These are phyloP conservation scores for Phaeosphaeriaceae sp. DNA, from an alignment of 2,329 filamentous ascomycete genomes.

Conservation along the genomic window DNA sequence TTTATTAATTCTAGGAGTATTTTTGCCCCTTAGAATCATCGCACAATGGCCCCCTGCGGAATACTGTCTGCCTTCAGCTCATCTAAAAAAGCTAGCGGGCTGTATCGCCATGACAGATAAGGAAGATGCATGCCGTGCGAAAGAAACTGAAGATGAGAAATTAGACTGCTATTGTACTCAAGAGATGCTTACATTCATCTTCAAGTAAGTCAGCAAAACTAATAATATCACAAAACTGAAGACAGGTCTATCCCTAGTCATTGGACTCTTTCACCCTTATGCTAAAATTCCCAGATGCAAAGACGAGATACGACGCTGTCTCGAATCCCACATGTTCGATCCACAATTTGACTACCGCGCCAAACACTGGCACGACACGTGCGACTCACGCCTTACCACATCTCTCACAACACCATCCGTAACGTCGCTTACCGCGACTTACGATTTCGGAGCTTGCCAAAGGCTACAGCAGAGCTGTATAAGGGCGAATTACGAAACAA, in stretches of 20 bases:
- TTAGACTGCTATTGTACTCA: conserved; percentile 12
- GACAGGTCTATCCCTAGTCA: not conserved
- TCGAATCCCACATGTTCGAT: conserved; percentile 11
- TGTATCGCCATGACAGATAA: conserved; percentile 10
- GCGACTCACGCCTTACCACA: conserved; percentile 4
- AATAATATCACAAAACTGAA: not conserved
- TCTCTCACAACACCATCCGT: conserved; percentile 7
- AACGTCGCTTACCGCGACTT: conserved; percentile 4
- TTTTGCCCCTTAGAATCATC: too few relatives aligned
- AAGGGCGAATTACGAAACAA: conserved; percentile 10
- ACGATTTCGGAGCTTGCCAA: conserved; percentile 9
- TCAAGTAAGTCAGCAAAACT: conserved; percentile 5
- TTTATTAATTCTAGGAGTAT: too few relatives aligned
- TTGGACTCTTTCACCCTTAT: not conserved
- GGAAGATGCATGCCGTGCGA: conserved; percentile 7
- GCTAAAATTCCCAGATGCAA: not conserved
- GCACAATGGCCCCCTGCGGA: conserved; percentile 4
- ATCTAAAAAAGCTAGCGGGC: conserved; percentile 9
- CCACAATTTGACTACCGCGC: conserved; percentile 6
- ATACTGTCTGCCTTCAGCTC: conserved; percentile 2
- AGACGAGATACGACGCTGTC: conserved; percentile 7
- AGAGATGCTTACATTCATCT: conserved; percentile 8
- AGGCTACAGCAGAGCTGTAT: conserved; percentile 8
- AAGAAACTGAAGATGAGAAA: conserved; percentile 7
- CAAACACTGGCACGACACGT: conserved; percentile 2